phyloP scores from a whole-genome alignment of 2,329 filamentous ascomycete genomes.

The Ambrosiella beaveri region DNA sequence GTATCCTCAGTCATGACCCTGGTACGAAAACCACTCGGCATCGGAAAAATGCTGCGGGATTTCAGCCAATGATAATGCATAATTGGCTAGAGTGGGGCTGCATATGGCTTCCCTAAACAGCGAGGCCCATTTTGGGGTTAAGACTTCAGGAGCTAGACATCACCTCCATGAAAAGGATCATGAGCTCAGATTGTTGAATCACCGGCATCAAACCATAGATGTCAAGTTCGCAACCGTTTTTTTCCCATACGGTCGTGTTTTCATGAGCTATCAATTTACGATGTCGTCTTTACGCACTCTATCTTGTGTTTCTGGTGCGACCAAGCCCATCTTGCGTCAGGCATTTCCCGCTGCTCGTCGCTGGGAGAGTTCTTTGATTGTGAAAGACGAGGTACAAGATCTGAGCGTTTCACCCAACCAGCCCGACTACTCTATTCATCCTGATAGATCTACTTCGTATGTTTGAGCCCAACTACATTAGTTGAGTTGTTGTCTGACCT shows the following conservation, averaged over 20 bases:
- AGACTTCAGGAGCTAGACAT: not conserved
- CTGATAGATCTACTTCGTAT: conserved; percentile 86
- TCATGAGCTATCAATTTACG: not conserved
- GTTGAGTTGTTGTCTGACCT: not conserved
- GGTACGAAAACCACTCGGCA: conserved; percentile 32
- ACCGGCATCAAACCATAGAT: not conserved
- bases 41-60: conserved; percentile 24
- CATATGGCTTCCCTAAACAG: not conserved
- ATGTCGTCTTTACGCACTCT: conserved; percentile 7
- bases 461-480: conserved; percentile 10
- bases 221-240: not conserved
- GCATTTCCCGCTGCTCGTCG: conserved; percentile 28
- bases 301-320: not conserved
- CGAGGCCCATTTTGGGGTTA: not conserved
- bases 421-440: conserved; percentile 63
- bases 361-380: conserved; percentile 32
- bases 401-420: conserved; percentile 35
- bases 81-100: not conserved
- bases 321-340: conserved; percentile 16
- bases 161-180: conserved; percentile 7
- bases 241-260: not conserved
- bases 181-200: not conserved
- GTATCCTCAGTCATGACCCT: conserved; percentile 12
- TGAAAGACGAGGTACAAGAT: conserved; percentile 24
- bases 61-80: not conserved